Base-by-base conservation (phyloP, 1,284 basidiomycete genomes). In the Austroboletus niveus region DNA sequence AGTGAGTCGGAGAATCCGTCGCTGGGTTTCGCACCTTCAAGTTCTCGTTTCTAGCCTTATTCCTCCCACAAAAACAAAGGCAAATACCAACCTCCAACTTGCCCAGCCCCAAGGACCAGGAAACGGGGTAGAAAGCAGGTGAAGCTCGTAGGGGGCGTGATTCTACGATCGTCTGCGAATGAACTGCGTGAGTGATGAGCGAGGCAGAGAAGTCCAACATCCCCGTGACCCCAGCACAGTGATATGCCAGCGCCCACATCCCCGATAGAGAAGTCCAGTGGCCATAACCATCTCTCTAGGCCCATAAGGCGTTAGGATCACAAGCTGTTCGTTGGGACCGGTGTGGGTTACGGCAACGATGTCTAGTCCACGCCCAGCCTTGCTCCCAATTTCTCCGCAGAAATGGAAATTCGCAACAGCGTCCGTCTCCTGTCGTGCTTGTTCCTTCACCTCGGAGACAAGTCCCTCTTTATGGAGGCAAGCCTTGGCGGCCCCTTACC, bases 1-100 rank as follows among this genome's bases (percentile, higher is more conserved):
- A 29, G 58, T 53, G 48, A 59, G 46, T 57, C 58, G 57, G 54
- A 59, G 57, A 59, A 59, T 57, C 24, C 47, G 54, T 62, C 57
- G 51, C 58, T 62, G 60, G 55, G 58, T 58, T 62, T 62, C 50
- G 42, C 40, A 48, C 39, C 42, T 42, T 27, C 9, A 24, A 36
- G 22, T 20, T 20, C 8, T 5, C 22, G 8, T 9, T 32, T 29
- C 55, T 27, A 17, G 17, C 17, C 17, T 17, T 17, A 30, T 39
- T 31, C 9, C 36, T 8, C 35, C 6, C 14, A 36, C 14, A 42
- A 60, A 60, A 60, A 63, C 59, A 63, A 49, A 60, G 61, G 49
- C 60, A 63, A 63, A 60, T 49, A 60, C 48, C 42, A 51, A 22
- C 42, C 42, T 30, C 44, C 43, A 43, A 47, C 44, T 49, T 12